These are phyloP conservation scores for Sporobolomyces roseus DNA, from an alignment of 768 basidiomycete genomes.

Conservation along the genomic window DNA sequence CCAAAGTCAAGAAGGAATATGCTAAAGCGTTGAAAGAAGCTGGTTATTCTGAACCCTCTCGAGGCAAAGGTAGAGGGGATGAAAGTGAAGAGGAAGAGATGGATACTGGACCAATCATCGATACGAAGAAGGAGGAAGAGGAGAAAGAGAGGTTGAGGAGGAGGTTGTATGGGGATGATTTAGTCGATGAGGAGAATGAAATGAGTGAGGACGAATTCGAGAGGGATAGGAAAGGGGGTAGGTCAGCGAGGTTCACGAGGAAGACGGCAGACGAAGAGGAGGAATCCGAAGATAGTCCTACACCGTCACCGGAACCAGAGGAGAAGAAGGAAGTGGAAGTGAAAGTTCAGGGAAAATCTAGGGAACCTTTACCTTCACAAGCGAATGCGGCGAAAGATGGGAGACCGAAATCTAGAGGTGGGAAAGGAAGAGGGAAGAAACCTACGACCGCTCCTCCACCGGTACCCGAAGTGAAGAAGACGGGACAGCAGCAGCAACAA, in stretches of 20 bases:
- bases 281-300: neutral
- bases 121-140: constrained; percentile 21
- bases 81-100: constrained; percentile 5
- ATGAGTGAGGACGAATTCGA: constrained; percentile 20
- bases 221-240: constrained; percentile 9
- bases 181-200: constrained; percentile 20
- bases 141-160: constrained; percentile 31
- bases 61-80: neutral
- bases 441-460: neutral
- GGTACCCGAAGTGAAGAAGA: neutral
- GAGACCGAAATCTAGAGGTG: too few species aligned
- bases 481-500: neutral
- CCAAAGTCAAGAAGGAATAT: constrained; percentile 37
- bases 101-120: constrained; percentile 17
- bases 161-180: constrained; percentile 34
- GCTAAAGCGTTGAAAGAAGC: constrained; percentile 35
- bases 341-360: too few species aligned
- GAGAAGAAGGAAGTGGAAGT: too few species aligned
- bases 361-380: constrained; percentile 23
- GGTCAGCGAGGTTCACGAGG: too few species aligned
- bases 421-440: neutral
- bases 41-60: constrained; percentile 20
- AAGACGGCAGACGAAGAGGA: neutral
- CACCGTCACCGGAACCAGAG: constrained; percentile 13
- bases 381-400: constrained; percentile 6